These are phyloP conservation scores for Trypanosoma lewisi DNA, from an alignment of 208 protist species.

Conservation along the genomic window DNA sequence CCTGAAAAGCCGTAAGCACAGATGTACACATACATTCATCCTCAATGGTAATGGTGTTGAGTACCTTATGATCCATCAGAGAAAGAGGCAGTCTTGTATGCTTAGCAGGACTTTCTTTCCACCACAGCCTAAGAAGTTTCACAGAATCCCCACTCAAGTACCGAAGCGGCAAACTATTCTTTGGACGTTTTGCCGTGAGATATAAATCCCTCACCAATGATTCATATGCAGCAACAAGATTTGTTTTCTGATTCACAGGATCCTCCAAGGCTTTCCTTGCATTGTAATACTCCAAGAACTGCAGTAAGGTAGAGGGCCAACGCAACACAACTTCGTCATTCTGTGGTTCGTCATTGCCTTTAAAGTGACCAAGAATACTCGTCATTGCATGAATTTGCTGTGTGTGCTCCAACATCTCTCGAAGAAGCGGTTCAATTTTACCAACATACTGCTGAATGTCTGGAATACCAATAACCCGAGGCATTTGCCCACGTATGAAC, in stretches of 20 bases:
- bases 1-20: conserved; percentile 71
- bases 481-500: conserved; percentile 77
- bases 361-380: conserved; percentile 62
- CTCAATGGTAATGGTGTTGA: conserved; percentile 69
- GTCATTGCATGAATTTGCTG: conserved; percentile 86
- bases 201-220: conserved; percentile 60
- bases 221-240: conserved; percentile 61
- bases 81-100: conserved; percentile 49
- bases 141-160: conserved; percentile 51
- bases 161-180: conserved; percentile 54
- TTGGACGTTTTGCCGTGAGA: conserved; percentile 41
- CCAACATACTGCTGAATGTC: conserved; percentile 87
- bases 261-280: conserved; percentile 67
- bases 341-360: conserved; percentile 47
- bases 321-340: conserved; percentile 59
- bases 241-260: conserved; percentile 48
- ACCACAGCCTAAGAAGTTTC: conserved; percentile 60
- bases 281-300: conserved; percentile 90
- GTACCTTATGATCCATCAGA: conserved; percentile 65
- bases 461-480: conserved; percentile 61
- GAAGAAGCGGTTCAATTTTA: conserved; percentile 82
- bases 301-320: conserved; percentile 84
- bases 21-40: conserved; percentile 47
- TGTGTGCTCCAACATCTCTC: conserved; percentile 87
- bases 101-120: conserved; percentile 29